Evolutionary conservation across 2,329 filamentous ascomycete genomes (phyloP).

Genomic region (Fusarium albidum): DNA sequence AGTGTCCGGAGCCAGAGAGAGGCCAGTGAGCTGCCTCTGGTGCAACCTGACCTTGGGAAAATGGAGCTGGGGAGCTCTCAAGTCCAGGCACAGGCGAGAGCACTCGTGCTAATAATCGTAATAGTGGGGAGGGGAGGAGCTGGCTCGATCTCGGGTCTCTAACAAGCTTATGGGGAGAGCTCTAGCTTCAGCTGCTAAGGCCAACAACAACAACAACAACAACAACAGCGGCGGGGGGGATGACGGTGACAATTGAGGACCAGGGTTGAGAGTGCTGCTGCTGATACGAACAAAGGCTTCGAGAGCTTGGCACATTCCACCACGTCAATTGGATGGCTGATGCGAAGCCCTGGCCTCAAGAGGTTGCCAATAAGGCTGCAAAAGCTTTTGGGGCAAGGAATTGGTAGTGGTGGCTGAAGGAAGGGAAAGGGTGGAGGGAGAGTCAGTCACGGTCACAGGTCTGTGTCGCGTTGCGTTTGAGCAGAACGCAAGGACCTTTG

Average conservation of each 20-base stretch:
- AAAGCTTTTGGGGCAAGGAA: slow-evolving; percentile 6
- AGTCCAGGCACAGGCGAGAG: slow-evolving; percentile 23
- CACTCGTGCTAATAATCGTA: neutral
- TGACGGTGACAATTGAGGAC: slow-evolving; percentile 5
- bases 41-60: slow-evolving; percentile 30
- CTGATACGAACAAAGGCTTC: slow-evolving; percentile 35
- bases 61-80: slow-evolving; percentile 23
- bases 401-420: slow-evolving; percentile 27
- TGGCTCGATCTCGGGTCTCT: slow-evolving; percentile 14
- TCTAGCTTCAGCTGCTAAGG: slow-evolving; percentile 28
- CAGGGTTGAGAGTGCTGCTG: slow-evolving; percentile 8
- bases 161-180: slow-evolving; percentile 30
- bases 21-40: slow-evolving; percentile 37
- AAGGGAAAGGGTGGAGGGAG: too few species aligned
- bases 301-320: slow-evolving; percentile 36
- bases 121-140: slow-evolving; percentile 21
- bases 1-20: slow-evolving; percentile 26
- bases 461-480: slow-evolving; percentile 7
- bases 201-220: slow-evolving; percentile 5
- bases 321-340: slow-evolving; percentile 31
- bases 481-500: neutral
- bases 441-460: slow-evolving; percentile 2
- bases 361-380: neutral
- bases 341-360: slow-evolving; percentile 13
- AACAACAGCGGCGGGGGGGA: slow-evolving; percentile 14